Conservation (phyloP, 2,329 filamentous ascomycete genomes). For the Neurospora sp. region DNA sequence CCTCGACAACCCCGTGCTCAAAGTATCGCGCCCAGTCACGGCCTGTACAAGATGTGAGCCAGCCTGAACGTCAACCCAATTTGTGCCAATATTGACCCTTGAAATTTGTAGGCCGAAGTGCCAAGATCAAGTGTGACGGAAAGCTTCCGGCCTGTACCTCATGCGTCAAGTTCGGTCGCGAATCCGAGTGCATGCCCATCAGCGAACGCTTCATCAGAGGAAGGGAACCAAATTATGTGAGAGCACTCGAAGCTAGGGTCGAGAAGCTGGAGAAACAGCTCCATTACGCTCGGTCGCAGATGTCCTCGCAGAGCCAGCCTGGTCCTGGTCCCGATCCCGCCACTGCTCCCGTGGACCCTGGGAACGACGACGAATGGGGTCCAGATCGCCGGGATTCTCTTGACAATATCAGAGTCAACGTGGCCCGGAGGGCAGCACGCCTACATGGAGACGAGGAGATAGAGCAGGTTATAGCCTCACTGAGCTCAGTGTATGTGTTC, state of each 20-base stretch:
- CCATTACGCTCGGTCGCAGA: conserved; percentile 57
- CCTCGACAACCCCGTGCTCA: conserved; percentile 49
- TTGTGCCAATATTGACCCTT: conserved; percentile 8
- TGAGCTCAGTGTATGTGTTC: conserved; percentile 67
- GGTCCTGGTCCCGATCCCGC: conserved; percentile 41
- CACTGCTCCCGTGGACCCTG: conserved; percentile 9
- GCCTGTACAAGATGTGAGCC: conserved; percentile 64
- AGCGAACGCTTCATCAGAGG: conserved; percentile 94
- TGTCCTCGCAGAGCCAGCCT: conserved; percentile 57
- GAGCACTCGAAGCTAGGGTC: conserved; percentile 82
- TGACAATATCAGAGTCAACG: conserved; percentile 49
- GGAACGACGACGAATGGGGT: conserved; percentile 8
- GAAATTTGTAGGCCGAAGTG: conserved; percentile 52
- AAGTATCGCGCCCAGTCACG: conserved; percentile 69
- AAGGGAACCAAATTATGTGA: conserved; percentile 92
- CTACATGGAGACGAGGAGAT: conserved; percentile 73
- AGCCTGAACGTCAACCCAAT: neutral
- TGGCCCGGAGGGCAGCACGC: conserved; percentile 54
- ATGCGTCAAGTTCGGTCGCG: conserved; percentile 82
- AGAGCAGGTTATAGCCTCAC: conserved; percentile 85
- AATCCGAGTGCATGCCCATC: conserved; percentile 80
- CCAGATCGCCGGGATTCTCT: conserved; percentile 55
- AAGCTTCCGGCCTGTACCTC: conserved; percentile 92
- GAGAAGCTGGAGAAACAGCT: conserved; percentile 79
- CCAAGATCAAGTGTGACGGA: conserved; percentile 97